Conservation (phyloP, 2,329 filamentous ascomycete species). For the Pseudocercospora pini-densiflorae region DNA sequence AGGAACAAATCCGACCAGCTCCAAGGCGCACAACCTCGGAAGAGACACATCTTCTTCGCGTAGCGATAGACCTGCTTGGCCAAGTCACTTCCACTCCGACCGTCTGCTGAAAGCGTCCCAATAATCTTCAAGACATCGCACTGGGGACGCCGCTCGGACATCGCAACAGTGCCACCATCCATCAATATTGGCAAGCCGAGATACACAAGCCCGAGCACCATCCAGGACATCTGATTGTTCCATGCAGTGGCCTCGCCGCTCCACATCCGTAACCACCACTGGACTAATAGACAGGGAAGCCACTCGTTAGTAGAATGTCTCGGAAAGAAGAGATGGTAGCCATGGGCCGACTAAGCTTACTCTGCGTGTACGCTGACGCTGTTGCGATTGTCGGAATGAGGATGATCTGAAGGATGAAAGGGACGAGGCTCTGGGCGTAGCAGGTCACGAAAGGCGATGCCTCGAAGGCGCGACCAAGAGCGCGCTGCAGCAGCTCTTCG, state of each 20-base stretch:
- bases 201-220: not conserved
- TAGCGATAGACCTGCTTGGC: not conserved
- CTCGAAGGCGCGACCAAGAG: not conserved
- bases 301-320: too few species aligned
- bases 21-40: not conserved
- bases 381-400: too few species aligned
- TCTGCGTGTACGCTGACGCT: too few species aligned
- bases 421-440: not conserved
- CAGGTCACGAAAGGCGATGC: not conserved
- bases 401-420: too few species aligned
- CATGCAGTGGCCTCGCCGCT: too few species aligned
- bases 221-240: not conserved
- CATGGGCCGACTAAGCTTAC: too few species aligned
- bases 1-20: not conserved
- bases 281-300: too few species aligned
- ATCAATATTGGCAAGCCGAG: not conserved
- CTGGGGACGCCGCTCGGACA: not conserved
- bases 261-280: too few species aligned
- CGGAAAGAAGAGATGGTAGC: too few species aligned
- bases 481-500: not conserved
- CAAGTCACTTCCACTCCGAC: not conserved
- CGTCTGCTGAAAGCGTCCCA: not conserved
- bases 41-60: not conserved
- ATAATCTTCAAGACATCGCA: slow-evolving; percentile 5
- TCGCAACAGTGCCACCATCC: not conserved